phyloP scores from a whole-genome alignment of 176 grass and related monocot genomes.

The Tuctoria greenei region DNA sequence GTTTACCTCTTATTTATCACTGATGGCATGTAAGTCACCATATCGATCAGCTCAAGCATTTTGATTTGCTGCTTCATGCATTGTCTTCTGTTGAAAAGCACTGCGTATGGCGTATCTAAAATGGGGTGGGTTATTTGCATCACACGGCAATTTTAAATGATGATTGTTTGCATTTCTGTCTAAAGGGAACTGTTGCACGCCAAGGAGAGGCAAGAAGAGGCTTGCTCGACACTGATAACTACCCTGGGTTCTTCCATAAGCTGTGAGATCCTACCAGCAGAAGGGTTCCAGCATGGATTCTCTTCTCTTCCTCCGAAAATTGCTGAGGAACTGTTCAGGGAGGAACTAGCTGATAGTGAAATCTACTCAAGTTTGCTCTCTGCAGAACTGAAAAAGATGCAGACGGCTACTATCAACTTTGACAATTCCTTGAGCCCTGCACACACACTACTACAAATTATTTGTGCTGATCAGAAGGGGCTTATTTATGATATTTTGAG shows the following conservation, averaged over 20 bases:
- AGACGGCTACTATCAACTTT: constrained; percentile 68
- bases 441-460: constrained; percentile 77
- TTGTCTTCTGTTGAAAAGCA: neutral
- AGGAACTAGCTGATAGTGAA: constrained; percentile 65
- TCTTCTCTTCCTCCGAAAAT: constrained; percentile 72
- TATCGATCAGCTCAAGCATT: neutral
- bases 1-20: constrained; percentile 93
- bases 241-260: constrained; percentile 56
- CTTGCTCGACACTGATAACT: constrained; percentile 50
- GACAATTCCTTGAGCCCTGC: constrained; percentile 75
- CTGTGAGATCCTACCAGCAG: constrained; percentile 67
- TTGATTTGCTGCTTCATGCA: neutral
- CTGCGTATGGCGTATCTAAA: neutral
- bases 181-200: constrained; percentile 80
- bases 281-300: constrained; percentile 89
- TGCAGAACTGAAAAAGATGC: constrained; percentile 66
- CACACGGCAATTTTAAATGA: neutral
- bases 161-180: constrained; percentile 30
- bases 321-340: constrained; percentile 65
- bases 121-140: neutral
- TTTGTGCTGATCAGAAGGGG: constrained; percentile 88
- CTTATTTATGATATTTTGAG: constrained; percentile 94
- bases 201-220: constrained; percentile 78
- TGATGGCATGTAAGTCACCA: constrained; percentile 66
- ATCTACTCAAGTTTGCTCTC: constrained; percentile 48